phyloP scores from a whole-genome alignment of 2,329 filamentous ascomycete species.

The Trichoderma sp. region DNA sequence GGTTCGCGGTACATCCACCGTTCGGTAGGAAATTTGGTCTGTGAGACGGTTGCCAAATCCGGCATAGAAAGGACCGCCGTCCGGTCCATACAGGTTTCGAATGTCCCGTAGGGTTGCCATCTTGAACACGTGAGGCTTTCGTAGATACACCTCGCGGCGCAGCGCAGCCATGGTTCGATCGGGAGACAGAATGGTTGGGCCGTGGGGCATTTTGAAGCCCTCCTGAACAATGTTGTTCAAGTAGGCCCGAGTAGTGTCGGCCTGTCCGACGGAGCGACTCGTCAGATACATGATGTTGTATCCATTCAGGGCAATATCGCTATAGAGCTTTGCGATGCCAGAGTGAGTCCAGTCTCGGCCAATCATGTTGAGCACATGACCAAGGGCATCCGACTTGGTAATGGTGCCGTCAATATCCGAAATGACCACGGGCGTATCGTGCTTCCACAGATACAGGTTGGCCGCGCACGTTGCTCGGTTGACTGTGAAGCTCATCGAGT shows the following conservation, averaged over 20 bases:
- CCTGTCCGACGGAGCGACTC: conserved; percentile 87
- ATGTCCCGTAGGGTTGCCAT: conserved; percentile 98
- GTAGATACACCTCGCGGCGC: conserved; percentile 85
- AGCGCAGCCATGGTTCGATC: conserved; percentile 93
- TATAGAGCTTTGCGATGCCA: conserved; percentile 95
- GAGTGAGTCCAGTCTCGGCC: conserved; percentile 97
- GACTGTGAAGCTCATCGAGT: conserved; percentile 93
- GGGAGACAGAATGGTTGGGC: conserved; percentile 91
- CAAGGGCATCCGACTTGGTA: conserved; percentile 92
- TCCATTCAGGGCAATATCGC: conserved; percentile 89
- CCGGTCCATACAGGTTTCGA: conserved; percentile 75
- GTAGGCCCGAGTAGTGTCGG: conserved; percentile 86
- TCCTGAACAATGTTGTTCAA: conserved; percentile 87
- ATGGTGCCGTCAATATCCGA: conserved; percentile 99
- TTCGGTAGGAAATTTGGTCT: conserved; percentile 92
- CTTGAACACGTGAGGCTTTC: conserved; percentile 98
- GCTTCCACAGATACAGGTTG: conserved; percentile 90
- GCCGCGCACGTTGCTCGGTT: conserved; percentile 91
- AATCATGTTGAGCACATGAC: conserved; percentile 94
- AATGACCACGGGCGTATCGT: conserved; percentile 90
- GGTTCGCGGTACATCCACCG: conserved; percentile 89
- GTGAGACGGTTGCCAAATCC: conserved; percentile 96
- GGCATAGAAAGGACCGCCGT: conserved; percentile 85
- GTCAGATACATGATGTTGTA: conserved; percentile 99
- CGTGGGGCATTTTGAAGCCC: conserved; percentile 77